Evolutionary conservation across 1,139 yeast genomes (phyloP), one percentile per base, ranked within the genome.

Genomic region (Pichia sp.): DNA sequence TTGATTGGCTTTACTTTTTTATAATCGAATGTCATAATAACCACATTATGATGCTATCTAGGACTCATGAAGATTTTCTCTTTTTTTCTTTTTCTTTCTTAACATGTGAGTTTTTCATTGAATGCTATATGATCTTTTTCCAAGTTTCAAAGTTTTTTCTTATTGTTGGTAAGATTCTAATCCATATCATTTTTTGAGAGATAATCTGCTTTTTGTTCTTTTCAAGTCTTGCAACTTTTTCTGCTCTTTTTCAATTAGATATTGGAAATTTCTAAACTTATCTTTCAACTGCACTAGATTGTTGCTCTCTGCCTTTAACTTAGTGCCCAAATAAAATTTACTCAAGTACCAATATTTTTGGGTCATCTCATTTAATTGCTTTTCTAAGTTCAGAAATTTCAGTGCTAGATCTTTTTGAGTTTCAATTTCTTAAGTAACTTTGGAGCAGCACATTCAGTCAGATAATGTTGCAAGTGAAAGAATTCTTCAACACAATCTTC

Each of bases 401-500:
- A 90, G 64, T 0, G 95, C 95, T 42, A 76, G 81, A 33, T 75
- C 75, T 55, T 88, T 85, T 48, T 76, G 77, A 3, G 71, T 69
- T 85, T 86, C 71, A 88, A 80, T 68, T 81, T 83, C 72, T 79
- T 71, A 73, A 92, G 88, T 65, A 90, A 75, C 67, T 81, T 82
- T 68, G 95, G 95, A 51, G 96, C 92, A 62, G 86, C 88, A 73
- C 95, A 82, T 65, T 85, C 92, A 68, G 86, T 87, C 62, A 90
- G 63, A 73, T 95, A 87, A 69, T 92, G 97, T 67, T 86, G 86
- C 65, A 88, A 76, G 71, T 92, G 97, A 90, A 90, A 90, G 71
- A 84, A 92, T 71, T 92, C 98, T 70, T 92, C 97, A 53, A 90
- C 83, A 74, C 98, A 92, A 70, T 90, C 95, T 72, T 90, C 97